Evolutionary conservation across 2,329 filamentous ascomycete species (phyloP).

Genomic region (Colletotrichum paranaense): DNA sequence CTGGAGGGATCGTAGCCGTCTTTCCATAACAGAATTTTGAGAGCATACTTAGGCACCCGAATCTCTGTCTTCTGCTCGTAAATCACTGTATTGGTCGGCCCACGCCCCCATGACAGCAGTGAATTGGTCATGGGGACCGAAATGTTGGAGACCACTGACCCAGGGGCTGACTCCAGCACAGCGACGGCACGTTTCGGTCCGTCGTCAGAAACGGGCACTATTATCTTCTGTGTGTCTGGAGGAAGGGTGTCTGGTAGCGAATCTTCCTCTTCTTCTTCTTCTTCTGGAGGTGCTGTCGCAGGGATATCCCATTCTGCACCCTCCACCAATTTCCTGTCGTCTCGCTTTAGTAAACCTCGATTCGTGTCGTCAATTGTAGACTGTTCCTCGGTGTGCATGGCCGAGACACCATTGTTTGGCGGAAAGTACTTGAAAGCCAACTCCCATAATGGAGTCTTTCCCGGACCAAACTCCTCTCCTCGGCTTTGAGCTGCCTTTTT

Average conservation of each 20-base stretch:
- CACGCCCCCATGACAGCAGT: constrained; percentile 82
- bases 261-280: constrained; percentile 36
- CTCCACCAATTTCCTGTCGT: constrained; percentile 40
- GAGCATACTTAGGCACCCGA: constrained; percentile 83
- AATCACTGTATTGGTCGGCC: constrained; percentile 73
- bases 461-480: constrained; percentile 65
- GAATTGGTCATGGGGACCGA: constrained; percentile 74
- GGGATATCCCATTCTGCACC: constrained; percentile 42
- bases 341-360: constrained; percentile 39
- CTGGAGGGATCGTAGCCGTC: constrained; percentile 71
- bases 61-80: constrained; percentile 73
- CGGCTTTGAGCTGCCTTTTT: constrained; percentile 60
- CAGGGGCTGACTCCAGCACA: constrained; percentile 71
- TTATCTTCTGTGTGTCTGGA: constrained; percentile 46
- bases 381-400: constrained; percentile 26
- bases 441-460: constrained; percentile 63
- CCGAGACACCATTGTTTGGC: constrained; percentile 44
- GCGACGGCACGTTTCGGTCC: constrained; percentile 64
- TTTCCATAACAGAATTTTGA: constrained; percentile 82
- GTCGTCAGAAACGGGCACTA: constrained; percentile 47
- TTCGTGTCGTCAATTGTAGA: constrained; percentile 25
- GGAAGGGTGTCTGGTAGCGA: constrained; percentile 51
- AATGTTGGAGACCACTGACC: constrained; percentile 73
- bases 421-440: constrained; percentile 70
- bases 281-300: constrained; percentile 37